Base-by-base conservation (phyloP, 345 rosid species). In the Conringia planisiliqua region DNA sequence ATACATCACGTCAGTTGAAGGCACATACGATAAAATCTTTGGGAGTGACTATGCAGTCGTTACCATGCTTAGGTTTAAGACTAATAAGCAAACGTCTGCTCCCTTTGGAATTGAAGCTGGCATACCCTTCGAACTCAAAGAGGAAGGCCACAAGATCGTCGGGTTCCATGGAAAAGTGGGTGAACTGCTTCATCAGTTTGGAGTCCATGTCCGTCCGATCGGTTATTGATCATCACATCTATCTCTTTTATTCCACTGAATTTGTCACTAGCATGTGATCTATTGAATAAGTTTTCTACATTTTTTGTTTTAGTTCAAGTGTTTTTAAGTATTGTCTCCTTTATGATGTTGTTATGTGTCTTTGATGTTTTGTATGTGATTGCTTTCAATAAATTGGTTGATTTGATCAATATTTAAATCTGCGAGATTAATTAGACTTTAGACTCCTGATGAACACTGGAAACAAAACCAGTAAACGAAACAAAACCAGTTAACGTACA, bases 31-130 rank as follows among this genome's bases (percentile, higher is more conserved):
- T 50, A 18, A n/a, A 3, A 61, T 75, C 0, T 62, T 42, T 62
- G 80, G 75, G 42, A 62, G 43, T 39, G 40, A 64, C 1, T 6
- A 18, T 1, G 4, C 40, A 16, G 50, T 65, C 47, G 60, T 71
- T 3, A 71, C 16, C 4, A 71, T 71, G 71, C 73, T 71, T 64
- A 78, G 27, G 61, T 72, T 71, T 38, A 58, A 72, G 76, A 78
- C 72, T 27, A 72, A 78, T 39, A 77, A 65, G 68, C 47, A 22
- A 71, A 77, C 72, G 9, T 77, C 66, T 48, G 6, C 2, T 44
- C 80, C 80, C 3, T 77, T 42, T 56, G 80, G 80, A 9, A 18
- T 71, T 46, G 72, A 64, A 44, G 66, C 66, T 26, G 77, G 77
- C 2, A 38, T 40, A 33, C 0, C 42, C 1, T 77, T 77, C 9